A percentile compares a stretch with the other conserved stretches of the same genome.
These are phyloP conservation scores for Eucalyptus brandiana DNA, from an alignment of 345 rosid genomes.

Conservation along the genomic window DNA sequence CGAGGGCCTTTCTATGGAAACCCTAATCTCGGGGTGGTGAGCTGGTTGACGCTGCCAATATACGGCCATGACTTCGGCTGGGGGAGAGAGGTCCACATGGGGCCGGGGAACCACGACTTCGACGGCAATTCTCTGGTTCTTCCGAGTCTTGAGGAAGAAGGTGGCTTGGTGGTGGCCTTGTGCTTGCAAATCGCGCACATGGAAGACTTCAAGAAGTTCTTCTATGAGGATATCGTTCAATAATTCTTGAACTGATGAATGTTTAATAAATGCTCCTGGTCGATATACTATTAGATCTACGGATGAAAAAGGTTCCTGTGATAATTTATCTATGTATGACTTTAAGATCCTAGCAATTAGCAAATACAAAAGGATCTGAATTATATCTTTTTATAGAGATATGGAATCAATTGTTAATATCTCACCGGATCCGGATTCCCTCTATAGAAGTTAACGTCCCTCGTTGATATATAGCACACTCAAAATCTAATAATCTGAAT, in stretches of 20 bases:
- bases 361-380: not conserved
- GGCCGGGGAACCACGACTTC: constrained; percentile 36
- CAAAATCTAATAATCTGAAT: not conserved
- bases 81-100: constrained; percentile 46
- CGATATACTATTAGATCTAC: not conserved
- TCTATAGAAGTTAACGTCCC: not conserved
- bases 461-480: not conserved
- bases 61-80: constrained; percentile 52
- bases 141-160: constrained; percentile 10
- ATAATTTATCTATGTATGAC: not conserved
- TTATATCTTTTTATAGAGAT: not conserved
- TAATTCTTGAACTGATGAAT: not conserved
- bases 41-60: constrained; percentile 52
- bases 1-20: constrained; percentile 46
- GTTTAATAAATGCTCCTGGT: not conserved
- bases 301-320: not conserved
- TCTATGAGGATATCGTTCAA: constrained; percentile 7
- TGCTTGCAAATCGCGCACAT: constrained; percentile 15
- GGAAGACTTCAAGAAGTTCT: constrained; percentile 14
- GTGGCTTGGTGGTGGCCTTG: constrained; percentile 9
- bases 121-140: constrained; percentile 37
- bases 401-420: not conserved
- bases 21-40: constrained; percentile 51
- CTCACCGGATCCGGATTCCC: not conserved
- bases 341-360: not conserved